These are phyloP conservation scores for Candida peoriensis DNA, from an alignment of 805 yeast genomes.

Conservation along the genomic window DNA sequence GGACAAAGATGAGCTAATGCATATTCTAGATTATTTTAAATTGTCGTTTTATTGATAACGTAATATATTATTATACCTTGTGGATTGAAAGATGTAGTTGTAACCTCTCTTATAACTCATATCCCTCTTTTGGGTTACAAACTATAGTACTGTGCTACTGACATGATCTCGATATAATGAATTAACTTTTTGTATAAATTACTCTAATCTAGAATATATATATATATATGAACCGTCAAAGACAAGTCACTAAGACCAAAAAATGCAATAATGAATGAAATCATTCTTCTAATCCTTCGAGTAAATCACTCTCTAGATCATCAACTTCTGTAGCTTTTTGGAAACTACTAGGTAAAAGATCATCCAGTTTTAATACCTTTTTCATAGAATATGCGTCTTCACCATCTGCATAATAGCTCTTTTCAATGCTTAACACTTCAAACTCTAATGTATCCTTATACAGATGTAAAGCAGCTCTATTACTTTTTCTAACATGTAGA, in stretches of 20 bases:
- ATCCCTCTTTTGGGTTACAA: no score
- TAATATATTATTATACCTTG: no score
- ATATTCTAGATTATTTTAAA: slow-evolving; percentile 7
- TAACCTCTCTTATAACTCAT: no score
- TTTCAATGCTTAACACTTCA: slow-evolving; percentile 77
- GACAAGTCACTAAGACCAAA: no score
- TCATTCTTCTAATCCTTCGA: slow-evolving; percentile 29
- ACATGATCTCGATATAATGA: no score
- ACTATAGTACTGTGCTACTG: no score
- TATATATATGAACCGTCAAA: no score
- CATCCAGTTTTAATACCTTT: slow-evolving; percentile 56
- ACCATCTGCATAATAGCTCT: slow-evolving; percentile 91
- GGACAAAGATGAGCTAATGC: slow-evolving; percentile 10
- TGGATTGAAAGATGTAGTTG: no score
- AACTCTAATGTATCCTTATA: slow-evolving; percentile 82
- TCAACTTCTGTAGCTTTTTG: slow-evolving; percentile 48
- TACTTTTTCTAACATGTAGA: slow-evolving; percentile 89
- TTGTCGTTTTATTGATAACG: no score
- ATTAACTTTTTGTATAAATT: no score
- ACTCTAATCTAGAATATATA: no score
- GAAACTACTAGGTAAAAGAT: slow-evolving; percentile 52
- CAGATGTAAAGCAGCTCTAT: slow-evolving; percentile 88
- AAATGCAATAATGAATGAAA: neutral
- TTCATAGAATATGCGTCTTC: slow-evolving; percentile 98
- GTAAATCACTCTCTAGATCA: slow-evolving; percentile 46